Percentiles rank a stretch among this genome's conserved stretches.
Conservation (phyloP, 306 rosid genomes). For the Fragaria ananassa region DNA sequence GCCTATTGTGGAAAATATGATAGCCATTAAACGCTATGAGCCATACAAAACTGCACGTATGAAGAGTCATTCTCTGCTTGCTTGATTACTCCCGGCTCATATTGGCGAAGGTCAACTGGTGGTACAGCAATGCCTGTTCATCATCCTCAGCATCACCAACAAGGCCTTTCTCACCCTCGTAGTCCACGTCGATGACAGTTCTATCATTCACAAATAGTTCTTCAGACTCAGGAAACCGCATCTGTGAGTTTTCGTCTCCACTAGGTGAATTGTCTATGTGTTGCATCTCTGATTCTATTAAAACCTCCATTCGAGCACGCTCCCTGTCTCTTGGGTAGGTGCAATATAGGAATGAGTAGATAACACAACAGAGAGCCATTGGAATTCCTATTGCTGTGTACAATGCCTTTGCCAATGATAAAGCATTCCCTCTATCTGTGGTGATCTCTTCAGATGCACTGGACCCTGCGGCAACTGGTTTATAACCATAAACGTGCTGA, state of each 20-base stretch:
- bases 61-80: neutral
- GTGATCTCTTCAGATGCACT: conserved; percentile 44
- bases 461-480: conserved; percentile 52
- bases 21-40: neutral
- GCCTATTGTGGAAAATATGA: neutral
- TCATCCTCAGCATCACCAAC: conserved; percentile 52
- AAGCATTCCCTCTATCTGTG: conserved; percentile 49
- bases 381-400: conserved; percentile 53
- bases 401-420: conserved; percentile 51
- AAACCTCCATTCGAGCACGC: conserved; percentile 48
- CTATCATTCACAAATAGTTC: conserved; percentile 31
- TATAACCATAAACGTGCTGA: conserved; percentile 77
- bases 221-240: conserved; percentile 29
- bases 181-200: conserved; percentile 41
- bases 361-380: conserved; percentile 55
- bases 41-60: neutral
- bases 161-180: conserved; percentile 40
- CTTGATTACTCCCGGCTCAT: conserved; percentile 21
- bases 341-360: conserved; percentile 49
- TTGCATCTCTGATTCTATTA: conserved; percentile 53
- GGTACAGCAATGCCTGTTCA: conserved; percentile 50
- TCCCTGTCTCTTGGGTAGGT: conserved; percentile 59
- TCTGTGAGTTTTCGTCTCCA: conserved; percentile 18
- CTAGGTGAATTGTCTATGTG: conserved; percentile 30
- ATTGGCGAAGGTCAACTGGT: conserved; percentile 48